phyloP scores from a whole-genome alignment of 192 early-diverging fungal genomes.

The Geranomyces variabilis region DNA sequence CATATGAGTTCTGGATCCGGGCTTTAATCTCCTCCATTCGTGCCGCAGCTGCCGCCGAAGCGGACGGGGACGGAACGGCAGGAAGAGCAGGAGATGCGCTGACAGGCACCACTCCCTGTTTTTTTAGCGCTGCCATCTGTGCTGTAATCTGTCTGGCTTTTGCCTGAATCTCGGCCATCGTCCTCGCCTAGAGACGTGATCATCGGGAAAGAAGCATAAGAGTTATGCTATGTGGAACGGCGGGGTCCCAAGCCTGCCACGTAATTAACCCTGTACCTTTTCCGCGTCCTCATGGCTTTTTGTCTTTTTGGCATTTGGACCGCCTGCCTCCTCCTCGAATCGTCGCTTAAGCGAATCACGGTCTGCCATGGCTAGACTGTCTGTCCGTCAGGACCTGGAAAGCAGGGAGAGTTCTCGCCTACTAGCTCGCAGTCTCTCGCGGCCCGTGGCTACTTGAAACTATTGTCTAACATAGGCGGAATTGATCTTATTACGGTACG shows the following conservation, averaged over 20 bases:
- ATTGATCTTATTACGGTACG: too few species aligned
- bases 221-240: too few species aligned
- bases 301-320: conserved; percentile 10
- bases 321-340: neutral
- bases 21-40: conserved; percentile 54
- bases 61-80: neutral
- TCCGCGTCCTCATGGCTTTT: conserved; percentile 1
- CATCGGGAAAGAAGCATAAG: neutral
- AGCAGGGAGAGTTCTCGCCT: too few species aligned
- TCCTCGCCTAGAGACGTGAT: conserved; percentile 31
- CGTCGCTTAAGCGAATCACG: neutral
- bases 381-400: too few species aligned
- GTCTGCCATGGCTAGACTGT: too few species aligned
- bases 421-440: too few species aligned
- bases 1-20: conserved; percentile 10
- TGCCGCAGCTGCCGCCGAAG: neutral
- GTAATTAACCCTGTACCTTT: neutral
- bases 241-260: neutral
- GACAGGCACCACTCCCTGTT: conserved; percentile 27
- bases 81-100: conserved; percentile 17
- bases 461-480: too few species aligned
- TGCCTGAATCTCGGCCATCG: conserved; percentile 52
- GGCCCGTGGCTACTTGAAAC: too few species aligned
- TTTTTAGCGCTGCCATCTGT: conserved; percentile 64
- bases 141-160: conserved; percentile 69